Evolutionary conservation across 2,329 filamentous ascomycete species (phyloP).

Genomic region (Pyricularia pennisetigena): DNA sequence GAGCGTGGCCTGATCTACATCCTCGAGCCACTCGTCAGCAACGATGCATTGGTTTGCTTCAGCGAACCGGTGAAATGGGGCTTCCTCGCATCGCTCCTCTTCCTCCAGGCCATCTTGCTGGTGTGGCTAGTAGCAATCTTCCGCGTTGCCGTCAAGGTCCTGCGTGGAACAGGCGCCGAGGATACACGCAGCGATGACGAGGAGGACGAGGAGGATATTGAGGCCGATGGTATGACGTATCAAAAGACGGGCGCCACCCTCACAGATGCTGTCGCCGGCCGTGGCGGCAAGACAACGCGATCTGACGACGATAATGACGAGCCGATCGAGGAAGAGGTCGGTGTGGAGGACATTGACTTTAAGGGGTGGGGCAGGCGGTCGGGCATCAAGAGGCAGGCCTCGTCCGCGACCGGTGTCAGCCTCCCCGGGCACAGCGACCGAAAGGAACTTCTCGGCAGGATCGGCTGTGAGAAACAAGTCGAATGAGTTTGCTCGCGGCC

Average conservation of each 20-base stretch:
- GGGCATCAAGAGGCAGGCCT: conserved; percentile 41
- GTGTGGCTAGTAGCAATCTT: conserved; percentile 86
- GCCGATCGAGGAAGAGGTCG: conserved; percentile 64
- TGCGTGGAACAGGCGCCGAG: conserved; percentile 69
- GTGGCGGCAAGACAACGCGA: not conserved
- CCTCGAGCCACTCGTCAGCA: conserved; percentile 62
- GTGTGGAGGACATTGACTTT: conserved; percentile 60
- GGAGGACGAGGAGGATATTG: conserved; percentile 51
- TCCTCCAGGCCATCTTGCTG: conserved; percentile 70
- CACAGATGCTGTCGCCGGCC: not conserved
- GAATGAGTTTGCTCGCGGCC: conserved; percentile 23
- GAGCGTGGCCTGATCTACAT: conserved; percentile 42
- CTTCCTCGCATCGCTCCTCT: conserved; percentile 68
- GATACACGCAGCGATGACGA: conserved; percentile 85
- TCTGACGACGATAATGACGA: conserved; percentile 40
- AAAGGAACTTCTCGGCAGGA: conserved; percentile 72
- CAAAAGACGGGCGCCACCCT: not conserved
- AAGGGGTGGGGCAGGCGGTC: conserved; percentile 50
- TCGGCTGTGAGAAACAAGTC: conserved; percentile 72
- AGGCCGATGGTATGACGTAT: conserved; percentile 21
- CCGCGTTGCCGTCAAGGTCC: conserved; percentile 68
- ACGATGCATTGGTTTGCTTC: conserved; percentile 70
- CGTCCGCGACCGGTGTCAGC: conserved; percentile 49
- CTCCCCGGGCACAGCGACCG: conserved; percentile 63
- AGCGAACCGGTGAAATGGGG: conserved; percentile 62